These are phyloP conservation scores for Metschnikowia dekortorum DNA, from an alignment of 805 yeast genomes.

Conservation along the genomic window DNA sequence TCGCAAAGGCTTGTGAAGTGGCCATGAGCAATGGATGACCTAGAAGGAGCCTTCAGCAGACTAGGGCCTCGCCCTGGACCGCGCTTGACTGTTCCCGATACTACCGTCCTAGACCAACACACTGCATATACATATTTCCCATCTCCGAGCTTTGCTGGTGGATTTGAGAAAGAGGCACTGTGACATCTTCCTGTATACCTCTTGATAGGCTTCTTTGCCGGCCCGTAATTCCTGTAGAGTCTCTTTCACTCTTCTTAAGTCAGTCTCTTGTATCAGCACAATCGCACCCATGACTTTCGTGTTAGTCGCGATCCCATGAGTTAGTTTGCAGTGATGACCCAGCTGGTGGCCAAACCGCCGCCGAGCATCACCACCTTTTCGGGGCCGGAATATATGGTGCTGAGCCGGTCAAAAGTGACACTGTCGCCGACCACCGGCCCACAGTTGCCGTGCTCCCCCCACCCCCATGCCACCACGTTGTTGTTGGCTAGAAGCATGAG, in stretches of 20 bases:
- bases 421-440: slow-evolving; percentile 37
- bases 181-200: slow-evolving; percentile 43
- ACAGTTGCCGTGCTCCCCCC: slow-evolving; percentile 99
- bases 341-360: slow-evolving; percentile 69
- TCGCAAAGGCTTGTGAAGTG: slow-evolving; percentile 14
- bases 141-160: slow-evolving; percentile 59
- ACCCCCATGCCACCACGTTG: slow-evolving; percentile 78
- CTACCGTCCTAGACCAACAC: slow-evolving; percentile 63
- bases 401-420: slow-evolving; percentile 37
- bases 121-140: slow-evolving; percentile 70
- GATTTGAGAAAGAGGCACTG: slow-evolving; percentile 73
- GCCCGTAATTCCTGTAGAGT: too few species aligned
- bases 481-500: slow-evolving; percentile 32
- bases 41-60: slow-evolving; percentile 9
- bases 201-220: background rate
- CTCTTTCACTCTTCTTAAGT: too few species aligned
- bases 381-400: slow-evolving; percentile 24
- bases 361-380: slow-evolving; percentile 29
- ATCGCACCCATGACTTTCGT: too few species aligned
- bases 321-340: slow-evolving; percentile 39
- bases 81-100: slow-evolving; percentile 38
- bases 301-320: background rate
- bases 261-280: too few species aligned
- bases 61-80: slow-evolving; percentile 9
- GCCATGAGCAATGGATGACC: slow-evolving; percentile 17